phyloP scores from a whole-genome alignment of 768 basidiomycete genomes.

The Mycena sanguinolenta region DNA sequence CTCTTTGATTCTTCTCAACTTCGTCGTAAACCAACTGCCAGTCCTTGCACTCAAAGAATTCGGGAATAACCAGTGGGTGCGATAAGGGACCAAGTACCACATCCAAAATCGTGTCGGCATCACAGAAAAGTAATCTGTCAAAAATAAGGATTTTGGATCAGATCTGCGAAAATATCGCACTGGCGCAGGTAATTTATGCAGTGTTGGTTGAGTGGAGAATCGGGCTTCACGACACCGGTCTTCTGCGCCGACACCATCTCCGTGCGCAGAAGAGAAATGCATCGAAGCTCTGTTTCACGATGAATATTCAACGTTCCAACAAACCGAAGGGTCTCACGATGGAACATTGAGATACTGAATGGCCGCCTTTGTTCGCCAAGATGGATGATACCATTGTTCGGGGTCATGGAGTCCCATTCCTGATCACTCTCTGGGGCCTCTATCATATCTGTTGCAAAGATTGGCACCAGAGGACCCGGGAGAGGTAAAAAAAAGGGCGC shows the following conservation, averaged over 20 bases:
- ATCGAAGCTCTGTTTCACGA: conserved; percentile 44
- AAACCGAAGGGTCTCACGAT: conserved; percentile 33
- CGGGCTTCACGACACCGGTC: conserved; percentile 31
- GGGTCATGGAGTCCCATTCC: conserved; percentile 50
- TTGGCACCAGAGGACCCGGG: too few species aligned
- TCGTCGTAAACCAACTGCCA: conserved; percentile 50
- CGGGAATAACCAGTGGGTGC: conserved; percentile 29
- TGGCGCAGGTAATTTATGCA: conserved; percentile 43
- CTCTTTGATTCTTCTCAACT: conserved; percentile 44
- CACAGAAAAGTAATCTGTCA: conserved; percentile 37
- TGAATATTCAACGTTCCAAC: background rate
- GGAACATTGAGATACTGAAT: conserved; percentile 52
- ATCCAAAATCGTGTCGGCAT: conserved; percentile 39
- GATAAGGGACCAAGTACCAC: conserved; percentile 33
- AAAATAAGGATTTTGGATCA: too few species aligned
- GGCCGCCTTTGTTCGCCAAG: conserved; percentile 48
- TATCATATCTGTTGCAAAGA: conserved; percentile 39
- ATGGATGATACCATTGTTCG: conserved; percentile 47
- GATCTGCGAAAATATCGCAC: too few species aligned
- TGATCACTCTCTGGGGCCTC: conserved; percentile 44
- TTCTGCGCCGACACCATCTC: conserved; percentile 38
- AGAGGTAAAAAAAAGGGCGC: background rate
- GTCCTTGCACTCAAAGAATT: conserved; percentile 45
- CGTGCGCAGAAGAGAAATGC: conserved; percentile 50
- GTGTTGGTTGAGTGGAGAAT: conserved; percentile 48